phyloP scores from a whole-genome alignment of 2,329 filamentous ascomycete genomes.

The Fusarium odoratissimum region DNA sequence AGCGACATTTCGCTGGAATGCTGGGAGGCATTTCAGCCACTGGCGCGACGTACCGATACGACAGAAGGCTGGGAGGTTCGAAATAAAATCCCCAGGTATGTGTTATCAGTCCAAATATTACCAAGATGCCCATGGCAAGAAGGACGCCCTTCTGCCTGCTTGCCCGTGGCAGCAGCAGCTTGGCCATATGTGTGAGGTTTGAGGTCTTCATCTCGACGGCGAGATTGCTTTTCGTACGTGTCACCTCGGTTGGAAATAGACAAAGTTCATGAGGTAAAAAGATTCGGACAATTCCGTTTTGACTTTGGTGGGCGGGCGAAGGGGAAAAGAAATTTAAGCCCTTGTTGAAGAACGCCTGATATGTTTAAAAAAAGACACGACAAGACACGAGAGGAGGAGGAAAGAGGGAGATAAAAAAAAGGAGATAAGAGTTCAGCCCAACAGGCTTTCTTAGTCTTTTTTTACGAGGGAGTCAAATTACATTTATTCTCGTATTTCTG shows the following conservation, averaged over 20 bases:
- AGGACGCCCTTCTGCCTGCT: constrained; percentile 12
- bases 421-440: background rate
- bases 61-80: background rate
- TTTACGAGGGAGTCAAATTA: background rate
- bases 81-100: constrained; percentile 20
- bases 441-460: background rate
- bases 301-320: background rate
- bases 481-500: constrained; percentile 1
- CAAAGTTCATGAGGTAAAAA: background rate
- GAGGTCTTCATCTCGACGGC: background rate
- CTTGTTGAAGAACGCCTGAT: background rate
- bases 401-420: background rate
- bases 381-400: background rate
- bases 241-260: background rate
- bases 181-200: background rate
- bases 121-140: constrained; percentile 9
- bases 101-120: background rate
- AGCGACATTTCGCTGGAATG: background rate
- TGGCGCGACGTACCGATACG: background rate
- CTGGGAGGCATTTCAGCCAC: background rate
- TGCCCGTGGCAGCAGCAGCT: constrained; percentile 3
- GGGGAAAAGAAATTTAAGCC: background rate
- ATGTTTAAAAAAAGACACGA: background rate
- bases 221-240: background rate
- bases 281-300: no score